Evolutionary conservation across 306 rosid species (phyloP), one percentile per base, ranked within the genome.

Genomic region (Prunus dulcis): DNA sequence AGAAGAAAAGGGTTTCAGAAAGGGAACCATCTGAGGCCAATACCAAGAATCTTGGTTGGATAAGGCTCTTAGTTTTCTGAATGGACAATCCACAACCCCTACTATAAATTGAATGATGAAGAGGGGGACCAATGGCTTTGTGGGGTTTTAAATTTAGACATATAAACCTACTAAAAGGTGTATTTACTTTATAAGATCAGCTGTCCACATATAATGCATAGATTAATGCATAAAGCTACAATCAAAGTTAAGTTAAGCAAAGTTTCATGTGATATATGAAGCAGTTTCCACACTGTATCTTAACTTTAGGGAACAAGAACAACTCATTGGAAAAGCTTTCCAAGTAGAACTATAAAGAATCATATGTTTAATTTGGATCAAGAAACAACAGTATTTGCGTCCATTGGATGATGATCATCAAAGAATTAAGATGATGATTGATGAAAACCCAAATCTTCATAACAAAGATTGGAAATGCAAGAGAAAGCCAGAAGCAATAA

Each of bases 21-120:
- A 84, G 77, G 4, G 72, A 67, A 77, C 69, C 83, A 69, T 79
- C 70, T 65, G 80, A 51, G 72, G 84, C 60, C 82, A 64, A 64
- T 70, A 51, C 50, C 72, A 79, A 68, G 71, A 10, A 46, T 12
- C 60, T 71, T 67, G 34, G 67, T 56, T 45, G 76, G 78, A 76
- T 74, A 76, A 83, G 85, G 67, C 67, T 41, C 74, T 74, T 78
- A 49, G 43, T 49, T 80, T 81, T 87, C 82, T 76, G 81, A 87
- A 82, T 79, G 84, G 83, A 78, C 81, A 87, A 84, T 74, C 79
- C 86, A 85, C 83, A 77, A 50, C 78, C 73, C 72, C 45, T 61
- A 43, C 30, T 75, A 81, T 45, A 74, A n/a, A 71, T 64, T 73
- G 57, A 78, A 58, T 73, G 57, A 73, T 58, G 60, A 61, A 13